Percentiles rank a stretch among this genome's conserved stretches.
Conservation (phyloP, 805 yeast genomes). For the Priceomyces medius region DNA sequence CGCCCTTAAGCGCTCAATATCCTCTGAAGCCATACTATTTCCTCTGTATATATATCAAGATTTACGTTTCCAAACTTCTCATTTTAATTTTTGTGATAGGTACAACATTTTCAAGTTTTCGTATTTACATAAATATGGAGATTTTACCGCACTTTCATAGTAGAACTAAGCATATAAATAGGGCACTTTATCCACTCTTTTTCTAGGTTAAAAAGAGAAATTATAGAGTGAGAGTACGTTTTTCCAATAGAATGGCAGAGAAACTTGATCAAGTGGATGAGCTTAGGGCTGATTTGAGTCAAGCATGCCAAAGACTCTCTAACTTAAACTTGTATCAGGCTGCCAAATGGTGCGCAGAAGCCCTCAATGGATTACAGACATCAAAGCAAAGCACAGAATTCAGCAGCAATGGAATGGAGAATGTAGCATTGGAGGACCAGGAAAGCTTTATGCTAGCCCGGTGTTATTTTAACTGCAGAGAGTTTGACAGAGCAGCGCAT, state of each 20-base stretch:
- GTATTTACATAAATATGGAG: not conserved
- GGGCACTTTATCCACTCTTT: too few relatives aligned
- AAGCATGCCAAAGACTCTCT: conserved; percentile 40
- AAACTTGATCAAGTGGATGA: conserved; percentile 9
- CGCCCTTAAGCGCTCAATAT: not conserved
- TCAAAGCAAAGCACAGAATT: conserved; percentile 11
- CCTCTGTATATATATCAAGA: not conserved
- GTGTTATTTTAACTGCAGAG: conserved; percentile 76
- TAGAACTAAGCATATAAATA: too few relatives aligned
- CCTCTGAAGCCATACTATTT: not conserved
- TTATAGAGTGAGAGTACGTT: too few relatives aligned
- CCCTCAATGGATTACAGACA: conserved; percentile 56
- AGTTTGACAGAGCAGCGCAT: conserved; percentile 74
- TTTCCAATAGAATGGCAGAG: conserved; percentile 7
- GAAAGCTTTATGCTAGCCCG: conserved; percentile 60
- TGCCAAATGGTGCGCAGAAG: conserved; percentile 84
- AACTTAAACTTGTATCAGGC: conserved; percentile 64
- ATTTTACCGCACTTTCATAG: not conserved
- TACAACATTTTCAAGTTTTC: not conserved
- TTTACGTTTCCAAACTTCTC: not conserved
- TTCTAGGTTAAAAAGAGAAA: too few relatives aligned
- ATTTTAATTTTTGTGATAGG: not conserved
- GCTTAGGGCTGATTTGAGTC: conserved; percentile 25
- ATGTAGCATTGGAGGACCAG: conserved; percentile 37
- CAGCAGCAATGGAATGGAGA: conserved; percentile 12